These are phyloP conservation scores for Jimgerdemannia flammicorona DNA, from an alignment of 192 early-diverging fungal genomes.

Conservation along the genomic window DNA sequence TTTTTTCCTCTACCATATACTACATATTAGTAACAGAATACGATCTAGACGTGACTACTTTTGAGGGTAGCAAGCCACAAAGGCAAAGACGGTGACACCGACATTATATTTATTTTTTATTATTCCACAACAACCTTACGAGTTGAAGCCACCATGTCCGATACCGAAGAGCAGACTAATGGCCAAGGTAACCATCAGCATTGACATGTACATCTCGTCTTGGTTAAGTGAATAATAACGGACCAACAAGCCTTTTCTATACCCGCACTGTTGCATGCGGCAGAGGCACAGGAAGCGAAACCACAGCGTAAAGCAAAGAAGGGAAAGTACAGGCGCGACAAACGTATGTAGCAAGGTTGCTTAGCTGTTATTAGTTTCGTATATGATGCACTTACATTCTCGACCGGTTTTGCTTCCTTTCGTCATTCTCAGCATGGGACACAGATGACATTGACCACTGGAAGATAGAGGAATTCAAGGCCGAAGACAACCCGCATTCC, in stretches of 20 bases:
- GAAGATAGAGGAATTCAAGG: slow-evolving; percentile 85
- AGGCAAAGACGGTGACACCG: too few species aligned
- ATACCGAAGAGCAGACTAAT: neutral
- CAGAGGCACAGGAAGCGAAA: neutral
- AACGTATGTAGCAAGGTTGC: slow-evolving; percentile 36
- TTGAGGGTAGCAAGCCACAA: too few species aligned
- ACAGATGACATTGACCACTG: slow-evolving; percentile 92
- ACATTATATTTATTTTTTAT: too few species aligned
- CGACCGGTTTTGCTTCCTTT: neutral
- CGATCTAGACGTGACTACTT: too few species aligned
- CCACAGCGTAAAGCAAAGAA: slow-evolving; percentile 35
- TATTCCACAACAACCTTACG: too few species aligned
- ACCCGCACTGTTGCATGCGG: neutral
- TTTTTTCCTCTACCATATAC: too few species aligned
- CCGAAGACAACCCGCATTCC: slow-evolving; percentile 62
- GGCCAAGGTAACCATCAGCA: slow-evolving; percentile 6
- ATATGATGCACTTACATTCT: neutral
- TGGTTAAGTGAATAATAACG: neutral
- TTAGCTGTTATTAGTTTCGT: slow-evolving; percentile 4
- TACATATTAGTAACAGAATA: too few species aligned
- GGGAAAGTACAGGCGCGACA: slow-evolving; percentile 55
- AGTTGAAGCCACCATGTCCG: neutral
- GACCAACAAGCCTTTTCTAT: neutral
- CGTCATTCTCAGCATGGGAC: slow-evolving; percentile 67
- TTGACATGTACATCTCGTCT: neutral